Evolutionary conservation across 2,329 filamentous ascomycete genomes (phyloP), one percentile per base, ranked within the genome.

Genomic region (Hymenotorrendiella dingleyae): DNA sequence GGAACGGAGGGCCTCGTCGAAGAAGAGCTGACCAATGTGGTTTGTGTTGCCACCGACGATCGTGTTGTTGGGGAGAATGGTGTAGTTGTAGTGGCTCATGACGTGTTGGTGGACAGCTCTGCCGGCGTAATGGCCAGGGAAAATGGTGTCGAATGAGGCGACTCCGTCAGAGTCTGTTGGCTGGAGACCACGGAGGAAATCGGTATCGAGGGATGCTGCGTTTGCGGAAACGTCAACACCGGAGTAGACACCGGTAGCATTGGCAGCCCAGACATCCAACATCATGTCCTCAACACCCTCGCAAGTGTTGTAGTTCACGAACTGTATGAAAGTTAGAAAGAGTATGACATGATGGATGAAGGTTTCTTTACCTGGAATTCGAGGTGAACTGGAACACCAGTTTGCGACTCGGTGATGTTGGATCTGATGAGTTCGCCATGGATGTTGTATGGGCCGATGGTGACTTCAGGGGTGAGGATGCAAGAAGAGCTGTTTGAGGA

Each of bases 21-120:
- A 79, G 68, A 79, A 84, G 38, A 80, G 56, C 58, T 85, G 80
- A 16, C 80, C 79, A 28, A 82, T 69, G 62, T 84, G 78, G 6
- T 73, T 70, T 44, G 75, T 69, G 39, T 63, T 67, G 12, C 67
- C 66, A 47, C 68, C 72, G 30, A 62, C 60, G 48, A 76, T 74
- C 40, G 71, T 73, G 55, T 72, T 52, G 56, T 71, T 71, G 17
- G 57, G 30, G 28, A 56, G 48, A 20, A 58, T 46, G 1, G 60
- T 64, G 11, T 62, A 64, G 47, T 64, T 61, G 24, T 60, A 45
- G 56, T 75, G 70, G 2, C 68, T 65, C 40, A 71, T 58, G 36
- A 74, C 57, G 42, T 76, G 72, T 35, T 71, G 71, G 58, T 76
- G 72, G 2, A 60, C 65, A 2, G 71, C 62, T 8, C 72, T 66